A percentile compares a stretch with the other conserved stretches of the same genome.
Evolutionary conservation across 1,139 yeast species (phyloP).

Genomic region (Sugiyamaella sp.): DNA sequence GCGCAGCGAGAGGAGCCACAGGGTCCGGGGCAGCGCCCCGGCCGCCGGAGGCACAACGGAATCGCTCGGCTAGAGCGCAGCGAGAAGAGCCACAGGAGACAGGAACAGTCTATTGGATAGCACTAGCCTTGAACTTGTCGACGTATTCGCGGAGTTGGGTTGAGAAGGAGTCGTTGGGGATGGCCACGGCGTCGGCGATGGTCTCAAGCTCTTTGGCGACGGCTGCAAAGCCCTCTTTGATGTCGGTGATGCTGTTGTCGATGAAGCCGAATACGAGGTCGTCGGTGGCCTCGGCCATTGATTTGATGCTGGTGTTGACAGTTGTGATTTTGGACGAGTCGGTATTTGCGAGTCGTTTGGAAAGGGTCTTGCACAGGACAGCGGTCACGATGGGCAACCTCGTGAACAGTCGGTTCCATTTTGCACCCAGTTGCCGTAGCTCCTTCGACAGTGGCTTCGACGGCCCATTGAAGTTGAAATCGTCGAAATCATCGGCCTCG

Average conservation of each 20-base stretch:
- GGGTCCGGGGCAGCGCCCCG: neutral
- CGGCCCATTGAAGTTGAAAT: constrained; percentile 3
- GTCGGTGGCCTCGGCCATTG: constrained; percentile 14
- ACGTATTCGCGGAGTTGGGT: constrained; percentile 13
- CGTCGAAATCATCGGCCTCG: constrained; percentile 14
- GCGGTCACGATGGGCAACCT: constrained; percentile 5
- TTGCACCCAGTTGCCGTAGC: neutral
- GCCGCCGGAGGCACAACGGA: neutral
- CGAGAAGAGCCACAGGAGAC: no score
- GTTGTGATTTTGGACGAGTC: constrained; percentile 7
- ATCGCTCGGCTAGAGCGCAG: neutral
- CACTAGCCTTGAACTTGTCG: constrained; percentile 9
- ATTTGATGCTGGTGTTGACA: constrained; percentile 2
- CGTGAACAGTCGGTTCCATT: constrained; percentile 10
- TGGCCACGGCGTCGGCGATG: constrained; percentile 1
- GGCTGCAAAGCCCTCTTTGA: constrained; percentile 6
- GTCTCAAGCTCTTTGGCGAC: constrained; percentile 10
- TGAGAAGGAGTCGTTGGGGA: constrained; percentile 12
- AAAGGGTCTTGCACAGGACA: constrained; percentile 10
- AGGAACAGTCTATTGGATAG: neutral
- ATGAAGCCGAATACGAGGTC: constrained; percentile 13
- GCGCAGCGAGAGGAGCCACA: neutral
- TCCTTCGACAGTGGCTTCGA: constrained; percentile 9
- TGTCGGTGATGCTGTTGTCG: constrained; percentile 11
- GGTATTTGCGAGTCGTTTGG: constrained; percentile 9